These are phyloP conservation scores for Powellomyces hirtus DNA, from an alignment of 192 early-diverging fungal genomes.

Conservation along the genomic window DNA sequence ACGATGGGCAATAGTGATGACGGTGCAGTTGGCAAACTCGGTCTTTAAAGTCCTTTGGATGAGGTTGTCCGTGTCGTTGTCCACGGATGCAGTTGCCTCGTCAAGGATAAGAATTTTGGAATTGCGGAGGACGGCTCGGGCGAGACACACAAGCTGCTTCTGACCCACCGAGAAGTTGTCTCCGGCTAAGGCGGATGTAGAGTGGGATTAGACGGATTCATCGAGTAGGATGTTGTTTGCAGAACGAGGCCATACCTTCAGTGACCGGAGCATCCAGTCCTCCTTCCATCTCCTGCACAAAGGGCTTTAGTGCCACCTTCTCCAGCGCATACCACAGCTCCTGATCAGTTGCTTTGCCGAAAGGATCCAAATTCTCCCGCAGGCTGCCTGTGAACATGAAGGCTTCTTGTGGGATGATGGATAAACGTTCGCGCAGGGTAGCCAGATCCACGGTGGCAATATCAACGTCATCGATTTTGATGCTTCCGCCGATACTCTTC, in stretches of 20 bases:
- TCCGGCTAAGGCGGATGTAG: constrained; percentile 60
- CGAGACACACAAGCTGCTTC: constrained; percentile 57
- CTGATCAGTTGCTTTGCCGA: constrained; percentile 35
- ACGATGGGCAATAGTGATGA: constrained; percentile 25
- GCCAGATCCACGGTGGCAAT: constrained; percentile 54
- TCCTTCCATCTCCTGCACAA: constrained; percentile 17
- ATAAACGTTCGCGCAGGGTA: constrained; percentile 50
- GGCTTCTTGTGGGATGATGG: constrained; percentile 54
- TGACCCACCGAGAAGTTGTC: constrained; percentile 77
- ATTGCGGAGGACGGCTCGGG: constrained; percentile 27
- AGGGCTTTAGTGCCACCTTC: constrained; percentile 34
- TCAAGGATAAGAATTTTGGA: constrained; percentile 40
- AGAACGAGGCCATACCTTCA: constrained; percentile 70
- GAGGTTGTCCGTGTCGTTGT: constrained; percentile 59
- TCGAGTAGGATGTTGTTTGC: constrained; percentile 47
- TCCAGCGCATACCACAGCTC: constrained; percentile 50
- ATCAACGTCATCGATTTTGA: constrained; percentile 70
- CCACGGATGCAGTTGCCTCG: constrained; percentile 57
- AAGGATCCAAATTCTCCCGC: constrained; percentile 66
- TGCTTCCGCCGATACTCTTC: constrained; percentile 32
- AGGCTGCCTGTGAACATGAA: constrained; percentile 56
- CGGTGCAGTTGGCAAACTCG: constrained; percentile 2
- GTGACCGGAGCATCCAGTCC: constrained; percentile 67
- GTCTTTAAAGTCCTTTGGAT: not conserved
- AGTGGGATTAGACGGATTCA: constrained; percentile 15